Base-by-base conservation (phyloP, 345 rosid genomes). In the Citrus unshiu region DNA sequence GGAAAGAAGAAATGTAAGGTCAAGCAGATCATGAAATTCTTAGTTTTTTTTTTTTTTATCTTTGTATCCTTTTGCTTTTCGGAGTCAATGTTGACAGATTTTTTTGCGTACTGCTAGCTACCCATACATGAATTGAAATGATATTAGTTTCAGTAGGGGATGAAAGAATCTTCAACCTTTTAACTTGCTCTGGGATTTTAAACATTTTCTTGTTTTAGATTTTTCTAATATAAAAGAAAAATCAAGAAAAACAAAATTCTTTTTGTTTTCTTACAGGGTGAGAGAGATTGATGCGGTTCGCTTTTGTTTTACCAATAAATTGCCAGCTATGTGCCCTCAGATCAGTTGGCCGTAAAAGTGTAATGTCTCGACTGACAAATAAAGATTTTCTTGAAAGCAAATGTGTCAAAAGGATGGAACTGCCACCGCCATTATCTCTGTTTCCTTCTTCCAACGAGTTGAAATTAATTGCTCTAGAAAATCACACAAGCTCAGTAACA, bases 401-500 rank as follows among this genome's bases (percentile, higher is more conserved):
- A 64, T 57, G 34, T 76, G 21, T 78, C 22, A 37, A 46, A 46
- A 27, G 58, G 64, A 61, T 34, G 66, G 80, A 75, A 79, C 72
- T 76, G 80, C 76, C 82, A 79, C 80, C 83, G 80, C 83, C 85
- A 79, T 29, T 71, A 18, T 32, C 18, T 16, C 49, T 9, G 61
- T 35, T 14, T 32, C 70, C 73, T 66, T 66, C n/a, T 12, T n/a
- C 56, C 79, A 66, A 66, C 56, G 72, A 51, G 24, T 51, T n/a
- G 70, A 6, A 32, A 24, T 37, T 37, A 37, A 39, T 16, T 51
- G 57, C 21, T 43, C 49, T 43, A 10, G 16, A 12, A 43, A 43
- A 43, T 43, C 49, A 43, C 49, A 10, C 49, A 43, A 40, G 46
- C 46, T 9, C 46, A 2, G 13, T 2, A 40, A 2, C 49, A 12